Evolutionary conservation across 73 alveolate genomes (phyloP).

Genomic region (Tetrahymena borealis): DNA sequence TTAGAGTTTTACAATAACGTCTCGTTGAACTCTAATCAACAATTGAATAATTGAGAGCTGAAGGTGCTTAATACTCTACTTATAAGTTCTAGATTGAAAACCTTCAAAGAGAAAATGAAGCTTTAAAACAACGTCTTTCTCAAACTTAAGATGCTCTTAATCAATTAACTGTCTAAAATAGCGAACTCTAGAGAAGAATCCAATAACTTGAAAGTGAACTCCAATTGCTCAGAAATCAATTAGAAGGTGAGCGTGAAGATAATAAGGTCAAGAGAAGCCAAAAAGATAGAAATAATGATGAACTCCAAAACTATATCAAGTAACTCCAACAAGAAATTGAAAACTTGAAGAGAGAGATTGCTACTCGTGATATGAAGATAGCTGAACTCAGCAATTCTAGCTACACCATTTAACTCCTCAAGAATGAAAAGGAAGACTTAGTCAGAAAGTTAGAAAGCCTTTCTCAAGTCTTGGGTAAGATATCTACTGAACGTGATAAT

Average conservation of each 20-base stretch:
- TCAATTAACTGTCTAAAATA: not conserved
- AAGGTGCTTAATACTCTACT: not conserved
- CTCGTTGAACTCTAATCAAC: not conserved
- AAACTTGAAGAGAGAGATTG: not conserved
- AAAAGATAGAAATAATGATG: not conserved
- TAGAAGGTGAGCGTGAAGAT: constrained; percentile 1
- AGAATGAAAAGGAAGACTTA: not conserved
- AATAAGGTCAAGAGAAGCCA: not conserved
- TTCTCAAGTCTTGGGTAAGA: not conserved
- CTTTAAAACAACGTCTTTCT: not conserved
- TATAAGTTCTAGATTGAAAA: not conserved
- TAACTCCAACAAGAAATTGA: not conserved
- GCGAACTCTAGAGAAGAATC: not conserved
- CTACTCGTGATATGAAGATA: not conserved
- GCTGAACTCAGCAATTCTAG: not conserved
- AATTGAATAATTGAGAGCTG: not conserved
- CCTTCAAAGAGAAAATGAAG: not conserved
- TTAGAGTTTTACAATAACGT: not conserved
- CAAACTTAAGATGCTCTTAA: not conserved
- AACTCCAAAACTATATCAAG: not conserved
- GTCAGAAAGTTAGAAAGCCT: not conserved
- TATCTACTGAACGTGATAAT: not conserved
- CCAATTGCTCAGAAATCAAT: not conserved
- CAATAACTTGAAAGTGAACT: not conserved
- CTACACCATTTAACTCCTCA: not conserved